Evolutionary conservation across 257 asterid species (phyloP).

Genomic region (Nicotiana knightiana): DNA sequence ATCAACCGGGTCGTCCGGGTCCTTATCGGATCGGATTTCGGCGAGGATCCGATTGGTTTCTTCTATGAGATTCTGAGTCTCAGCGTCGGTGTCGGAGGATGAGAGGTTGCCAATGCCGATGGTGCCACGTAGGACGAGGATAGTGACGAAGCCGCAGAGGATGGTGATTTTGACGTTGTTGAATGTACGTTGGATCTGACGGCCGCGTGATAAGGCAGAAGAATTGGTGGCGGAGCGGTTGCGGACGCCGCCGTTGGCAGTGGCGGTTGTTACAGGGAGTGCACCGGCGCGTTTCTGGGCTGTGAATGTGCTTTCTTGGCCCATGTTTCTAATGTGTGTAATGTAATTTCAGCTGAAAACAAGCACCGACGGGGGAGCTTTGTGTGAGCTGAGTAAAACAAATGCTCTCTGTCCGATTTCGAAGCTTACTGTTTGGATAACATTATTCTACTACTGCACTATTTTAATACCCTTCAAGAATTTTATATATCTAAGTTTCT

Average conservation of each 20-base stretch:
- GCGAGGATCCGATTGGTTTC: conserved; percentile 65
- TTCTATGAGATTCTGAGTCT: conserved; percentile 45
- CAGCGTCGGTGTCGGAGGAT: conserved; percentile 56
- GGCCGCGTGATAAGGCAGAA: conserved; percentile 46
- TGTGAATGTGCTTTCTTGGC: background rate
- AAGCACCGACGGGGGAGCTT: background rate
- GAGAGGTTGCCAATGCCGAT: conserved; percentile 64
- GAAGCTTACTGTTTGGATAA: background rate
- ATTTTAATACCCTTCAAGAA: too few relatives aligned
- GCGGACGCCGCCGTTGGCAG: conserved; percentile 34
- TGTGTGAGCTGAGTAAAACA: background rate
- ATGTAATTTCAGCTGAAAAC: background rate
- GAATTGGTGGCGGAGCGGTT: conserved; percentile 33
- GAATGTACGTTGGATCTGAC: conserved; percentile 64
- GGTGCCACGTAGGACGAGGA: conserved; percentile 83
- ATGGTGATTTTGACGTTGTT: conserved; percentile 75
- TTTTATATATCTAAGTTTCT: too few relatives aligned
- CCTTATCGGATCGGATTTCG: conserved; percentile 71
- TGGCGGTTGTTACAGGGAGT: background rate
- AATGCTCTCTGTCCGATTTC: background rate
- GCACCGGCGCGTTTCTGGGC: background rate
- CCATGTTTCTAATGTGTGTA: background rate
- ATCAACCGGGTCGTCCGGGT: conserved; percentile 43
- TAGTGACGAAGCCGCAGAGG: conserved; percentile 79
- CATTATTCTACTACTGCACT: background rate